phyloP scores from a whole-genome alignment of 768 basidiomycete genomes.

The Russula sp. region DNA sequence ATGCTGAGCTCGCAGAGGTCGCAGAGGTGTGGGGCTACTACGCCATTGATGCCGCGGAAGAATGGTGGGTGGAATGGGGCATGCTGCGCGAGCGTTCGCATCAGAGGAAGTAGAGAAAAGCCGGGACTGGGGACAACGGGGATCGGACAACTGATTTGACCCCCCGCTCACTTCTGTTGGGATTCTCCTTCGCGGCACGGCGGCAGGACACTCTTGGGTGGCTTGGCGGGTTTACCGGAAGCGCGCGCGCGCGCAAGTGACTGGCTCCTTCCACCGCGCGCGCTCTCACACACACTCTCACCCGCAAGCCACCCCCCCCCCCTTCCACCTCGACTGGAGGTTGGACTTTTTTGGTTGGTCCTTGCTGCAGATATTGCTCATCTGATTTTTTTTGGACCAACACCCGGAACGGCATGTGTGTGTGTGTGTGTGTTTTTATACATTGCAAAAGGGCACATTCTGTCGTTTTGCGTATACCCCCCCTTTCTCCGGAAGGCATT shows the following conservation, averaged over 20 bases:
- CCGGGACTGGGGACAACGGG: not conserved
- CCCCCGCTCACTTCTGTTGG: not conserved
- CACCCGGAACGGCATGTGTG: not conserved
- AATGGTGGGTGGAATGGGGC: constrained; percentile 22
- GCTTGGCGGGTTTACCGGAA: not conserved
- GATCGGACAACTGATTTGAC: not conserved
- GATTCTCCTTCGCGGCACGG: too few species aligned
- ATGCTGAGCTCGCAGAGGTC: constrained; percentile 14
- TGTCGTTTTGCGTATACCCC: not conserved
- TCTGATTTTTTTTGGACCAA: not conserved
- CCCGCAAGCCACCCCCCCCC: not conserved
- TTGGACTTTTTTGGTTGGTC: not conserved
- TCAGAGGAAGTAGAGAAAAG: not conserved
- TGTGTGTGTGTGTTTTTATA: too few species aligned
- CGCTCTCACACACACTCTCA: too few species aligned
- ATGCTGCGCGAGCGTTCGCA: constrained; percentile 14
- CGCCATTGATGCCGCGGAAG: constrained; percentile 19
- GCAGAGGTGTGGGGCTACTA: constrained; percentile 17
- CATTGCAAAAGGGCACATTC: not conserved
- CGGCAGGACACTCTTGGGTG: not conserved
- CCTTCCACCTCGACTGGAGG: not conserved
- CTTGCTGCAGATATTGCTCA: not conserved
- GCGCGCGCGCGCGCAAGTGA: not conserved
- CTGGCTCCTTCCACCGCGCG: not conserved
- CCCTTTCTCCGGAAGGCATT: not conserved